Base-by-base conservation (phyloP, 2,329 filamentous ascomycete species). In the Septoria linicola region DNA sequence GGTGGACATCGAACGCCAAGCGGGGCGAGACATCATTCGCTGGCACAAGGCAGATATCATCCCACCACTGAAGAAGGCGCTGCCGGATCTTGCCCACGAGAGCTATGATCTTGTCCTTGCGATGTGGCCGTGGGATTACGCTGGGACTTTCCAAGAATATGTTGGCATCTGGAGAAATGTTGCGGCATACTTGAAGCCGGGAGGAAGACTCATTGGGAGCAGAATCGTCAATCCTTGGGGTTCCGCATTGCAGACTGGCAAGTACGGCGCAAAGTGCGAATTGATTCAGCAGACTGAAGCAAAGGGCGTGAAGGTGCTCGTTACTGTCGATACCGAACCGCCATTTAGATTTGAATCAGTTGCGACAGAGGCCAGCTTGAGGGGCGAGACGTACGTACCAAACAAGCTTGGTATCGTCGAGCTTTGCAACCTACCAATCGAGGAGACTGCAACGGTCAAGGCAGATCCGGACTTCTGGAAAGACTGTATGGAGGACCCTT, bases 51-150 rank as follows among this genome's bases (percentile, higher is more conserved):
- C 47, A n/a, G 51, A 58, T 25, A 51, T 52, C 4, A 36, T 40
- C 8, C 36, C 41, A 16, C 44, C 58, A 13, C 35, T 60, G 16
- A 25, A 46, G 16, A 11, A 43, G 23, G 25, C 56, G 20, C 5
- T 57, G 4, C 43, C 53, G 5, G 21, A 44, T 25, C 36, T 58
- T 8, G 47, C 48, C 2, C 30, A 36, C 10, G 45, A 41, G 7
- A 41, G 53, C n/a, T 60, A 60, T 30, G 58, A 60, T 44, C 17
- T 60, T 10, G 51, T 60, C 11, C 48, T 60, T 34, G 52, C 49
- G 8, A 51, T 51, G 7, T 60, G 55, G 51, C 19, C 49, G 8
- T 60, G 58, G 16, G 58, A 57, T 13, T 49, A 55, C 30, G 50
- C 48, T 16, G 49, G 40, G 19, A 49, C 49, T 3, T 47, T 51